These are phyloP conservation scores for Adansonia madagascariensis DNA, from an alignment of 441 rosid species.

Conservation along the genomic window DNA sequence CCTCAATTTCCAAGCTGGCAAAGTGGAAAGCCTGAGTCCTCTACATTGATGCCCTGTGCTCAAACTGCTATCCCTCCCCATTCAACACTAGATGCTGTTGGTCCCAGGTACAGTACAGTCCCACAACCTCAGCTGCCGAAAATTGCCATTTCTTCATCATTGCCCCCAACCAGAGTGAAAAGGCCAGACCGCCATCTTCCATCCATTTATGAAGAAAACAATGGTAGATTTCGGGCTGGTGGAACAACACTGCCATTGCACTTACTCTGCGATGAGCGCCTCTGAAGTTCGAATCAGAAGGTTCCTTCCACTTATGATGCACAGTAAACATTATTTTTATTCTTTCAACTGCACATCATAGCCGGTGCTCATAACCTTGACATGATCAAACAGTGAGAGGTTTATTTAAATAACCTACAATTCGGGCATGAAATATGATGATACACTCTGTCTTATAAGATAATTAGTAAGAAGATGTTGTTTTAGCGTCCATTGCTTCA, in stretches of 20 bases:
- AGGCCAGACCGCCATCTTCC: conserved; percentile 59
- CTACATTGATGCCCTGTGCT: conserved; percentile 29
- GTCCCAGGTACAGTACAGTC: conserved; percentile 43
- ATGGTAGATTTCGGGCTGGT: conserved; percentile 43
- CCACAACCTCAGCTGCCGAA: conserved; percentile 56
- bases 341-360: conserved; percentile 16
- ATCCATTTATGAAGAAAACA: conserved; percentile 46
- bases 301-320: neutral
- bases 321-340: conserved; percentile 25
- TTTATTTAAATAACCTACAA: neutral
- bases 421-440: neutral
- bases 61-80: conserved; percentile 33
- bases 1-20: conserved; percentile 47
- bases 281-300: conserved; percentile 30
- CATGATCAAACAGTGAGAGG: neutral
- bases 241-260: conserved; percentile 54
- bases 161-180: conserved; percentile 39
- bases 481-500: neutral
- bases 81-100: conserved; percentile 35
- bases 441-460: neutral
- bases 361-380: neutral
- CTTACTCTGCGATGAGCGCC: conserved; percentile 62
- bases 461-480: neutral
- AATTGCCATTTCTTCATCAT: conserved; percentile 43
- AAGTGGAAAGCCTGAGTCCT: conserved; percentile 46